A percentile compares a stretch with the other conserved stretches of the same genome.
Conservation (phyloP, 2,329 filamentous ascomycete species). For the Epicoccum nigrum region DNA sequence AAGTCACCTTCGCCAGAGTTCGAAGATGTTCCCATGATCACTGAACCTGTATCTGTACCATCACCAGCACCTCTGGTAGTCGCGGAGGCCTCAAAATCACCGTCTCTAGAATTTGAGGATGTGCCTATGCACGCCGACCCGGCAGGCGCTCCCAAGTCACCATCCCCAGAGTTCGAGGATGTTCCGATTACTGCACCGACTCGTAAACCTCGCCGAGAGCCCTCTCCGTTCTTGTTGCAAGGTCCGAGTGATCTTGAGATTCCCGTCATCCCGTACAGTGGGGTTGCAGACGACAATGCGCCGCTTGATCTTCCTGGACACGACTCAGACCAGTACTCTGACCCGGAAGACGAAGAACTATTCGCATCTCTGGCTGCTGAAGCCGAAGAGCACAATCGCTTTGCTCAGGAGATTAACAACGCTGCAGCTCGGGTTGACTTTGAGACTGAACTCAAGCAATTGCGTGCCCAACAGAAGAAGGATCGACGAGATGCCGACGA, state of each 20-base stretch:
- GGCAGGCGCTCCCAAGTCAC: slow-evolving; percentile 41
- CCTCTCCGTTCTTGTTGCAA: slow-evolving; percentile 32
- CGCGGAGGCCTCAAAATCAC: slow-evolving; percentile 43
- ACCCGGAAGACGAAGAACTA: slow-evolving; percentile 90
- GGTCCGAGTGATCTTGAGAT: slow-evolving; percentile 38
- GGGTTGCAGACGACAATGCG: slow-evolving; percentile 38
- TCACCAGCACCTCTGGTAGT: slow-evolving; percentile 5
- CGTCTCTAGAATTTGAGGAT: slow-evolving; percentile 60
- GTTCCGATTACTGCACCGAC: slow-evolving; percentile 40
- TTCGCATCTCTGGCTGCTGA: slow-evolving; percentile 85
- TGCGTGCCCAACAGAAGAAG: slow-evolving; percentile 94
- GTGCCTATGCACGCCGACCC: slow-evolving; percentile 41
- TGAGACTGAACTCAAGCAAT: slow-evolving; percentile 82
- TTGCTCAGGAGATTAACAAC: slow-evolving; percentile 85
- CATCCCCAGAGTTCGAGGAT: slow-evolving; percentile 60
- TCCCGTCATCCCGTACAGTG: slow-evolving; percentile 39
- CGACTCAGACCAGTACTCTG: slow-evolving; percentile 62
- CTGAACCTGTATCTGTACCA: background rate
- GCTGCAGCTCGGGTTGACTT: slow-evolving; percentile 74
- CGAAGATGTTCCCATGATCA: slow-evolving; percentile 54
- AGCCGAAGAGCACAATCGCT: slow-evolving; percentile 91
- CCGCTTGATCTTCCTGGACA: slow-evolving; percentile 36
- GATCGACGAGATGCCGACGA: slow-evolving; percentile 95
- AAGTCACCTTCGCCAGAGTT: slow-evolving; percentile 58
- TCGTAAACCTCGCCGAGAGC: slow-evolving; percentile 25